Evolutionary conservation across 257 asterid genomes (phyloP), one percentile per base, ranked within the genome.

Genomic region (Scutellaria minor): DNA sequence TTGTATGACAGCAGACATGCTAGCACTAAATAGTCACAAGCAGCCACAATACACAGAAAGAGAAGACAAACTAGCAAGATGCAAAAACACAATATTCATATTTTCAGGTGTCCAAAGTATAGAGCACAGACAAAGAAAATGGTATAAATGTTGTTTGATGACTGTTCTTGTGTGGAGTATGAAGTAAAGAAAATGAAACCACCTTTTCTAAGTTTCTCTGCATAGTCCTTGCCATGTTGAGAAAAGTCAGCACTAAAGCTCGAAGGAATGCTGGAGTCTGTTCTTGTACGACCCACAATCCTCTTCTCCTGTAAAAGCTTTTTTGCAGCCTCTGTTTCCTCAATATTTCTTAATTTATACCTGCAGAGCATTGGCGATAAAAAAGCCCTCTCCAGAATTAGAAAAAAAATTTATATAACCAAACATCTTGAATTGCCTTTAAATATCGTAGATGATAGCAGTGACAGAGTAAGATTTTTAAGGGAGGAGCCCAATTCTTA

Each of bases 251-350:
- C 95, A 64, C 91, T 88, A 78, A 88, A 90, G 85, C 97, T 93
- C 78, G 98, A 80, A 52, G 97, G 95, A 67, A 85, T 81, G 69
- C 89, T 81, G 68, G 94, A 82, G 58, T 94, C 94, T 9, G 82
- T 69, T 81, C 75, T 93, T 41, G 94, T 59, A 73, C 87, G 87
- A 71, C 97, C 95, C 75, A 80, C 79, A 56, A 83, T 84, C 87
- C 96, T 89, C 88, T 88, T 94, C 82, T 94, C 99, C 88, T 94
- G 99, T 47, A 94, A 80, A 72, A 88, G 85, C 85, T 91, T 94
- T 81, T 91, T 94, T 5, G 99, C 99, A 44, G 97, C 99, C 88
- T 94, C 99, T 5, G 99, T 94, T 76, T 94, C 99, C 87, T 94
- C 99, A 42, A 94, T 94, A 74, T 94, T 94, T 83, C 78, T 88